These are phyloP conservation scores for Hypoxylon intermedium DNA, from an alignment of 495 filamentous ascomycete species.

Conservation along the genomic window DNA sequence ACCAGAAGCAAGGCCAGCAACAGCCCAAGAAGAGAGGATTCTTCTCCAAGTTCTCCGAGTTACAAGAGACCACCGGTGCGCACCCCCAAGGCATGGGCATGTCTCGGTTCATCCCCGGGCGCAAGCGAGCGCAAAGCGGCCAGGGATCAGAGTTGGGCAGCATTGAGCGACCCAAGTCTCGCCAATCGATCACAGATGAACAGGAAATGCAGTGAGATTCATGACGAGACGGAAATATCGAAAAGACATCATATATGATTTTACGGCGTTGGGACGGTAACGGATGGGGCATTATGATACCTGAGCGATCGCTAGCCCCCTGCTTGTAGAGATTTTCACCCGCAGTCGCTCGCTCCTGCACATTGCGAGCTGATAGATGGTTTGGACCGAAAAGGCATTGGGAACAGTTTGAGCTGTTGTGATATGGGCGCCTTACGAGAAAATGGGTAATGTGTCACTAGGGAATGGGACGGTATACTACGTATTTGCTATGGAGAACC, in stretches of 20 bases:
- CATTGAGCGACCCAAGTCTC: slow-evolving; percentile 53
- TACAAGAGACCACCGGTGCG: slow-evolving; percentile 49
- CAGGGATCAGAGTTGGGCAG: slow-evolving; percentile 71
- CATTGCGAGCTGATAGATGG: slow-evolving; percentile 27
- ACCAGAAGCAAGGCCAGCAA: slow-evolving; percentile 59
- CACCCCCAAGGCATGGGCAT: slow-evolving; percentile 48
- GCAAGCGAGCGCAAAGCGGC: slow-evolving; percentile 77
- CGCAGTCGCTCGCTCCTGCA: slow-evolving; percentile 30
- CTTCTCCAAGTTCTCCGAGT: slow-evolving; percentile 83
- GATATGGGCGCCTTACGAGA: slow-evolving; percentile 12
- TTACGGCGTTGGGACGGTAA: slow-evolving; percentile 31
- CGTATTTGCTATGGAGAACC: slow-evolving; percentile 32
- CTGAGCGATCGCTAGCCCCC: slow-evolving; percentile 39
- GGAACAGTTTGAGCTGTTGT: slow-evolving; percentile 13
- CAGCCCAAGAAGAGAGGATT: slow-evolving; percentile 78
- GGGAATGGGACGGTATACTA: slow-evolving; percentile 22
- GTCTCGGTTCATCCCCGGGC: slow-evolving; percentile 72
- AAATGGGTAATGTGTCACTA: slow-evolving; percentile 28
- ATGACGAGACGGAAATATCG: slow-evolving; percentile 9
- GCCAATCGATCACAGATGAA: slow-evolving; percentile 40
- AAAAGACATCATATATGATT: slow-evolving; percentile 37
- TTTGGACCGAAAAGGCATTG: slow-evolving; percentile 14
- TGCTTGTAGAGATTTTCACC: slow-evolving; percentile 17
- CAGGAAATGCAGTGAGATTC: slow-evolving; percentile 47
- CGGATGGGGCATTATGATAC: slow-evolving; percentile 37